Evolutionary conservation across 345 rosid genomes (phyloP).

Genomic region (Arabidopsis thaliana): DNA sequence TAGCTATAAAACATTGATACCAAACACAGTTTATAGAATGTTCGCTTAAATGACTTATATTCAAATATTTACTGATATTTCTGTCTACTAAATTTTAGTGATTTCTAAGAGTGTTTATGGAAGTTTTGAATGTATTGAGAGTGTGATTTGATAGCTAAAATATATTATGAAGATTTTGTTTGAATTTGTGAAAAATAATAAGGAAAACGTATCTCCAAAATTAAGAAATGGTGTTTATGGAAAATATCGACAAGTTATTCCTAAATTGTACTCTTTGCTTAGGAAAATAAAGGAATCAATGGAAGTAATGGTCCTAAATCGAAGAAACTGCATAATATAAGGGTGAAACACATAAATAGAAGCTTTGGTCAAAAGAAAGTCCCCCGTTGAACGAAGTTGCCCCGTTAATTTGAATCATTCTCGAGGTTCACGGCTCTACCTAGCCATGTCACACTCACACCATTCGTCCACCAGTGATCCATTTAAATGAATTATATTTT

Average conservation of each 20-base stretch:
- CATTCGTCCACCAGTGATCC: not conserved
- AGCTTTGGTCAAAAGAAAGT: conserved; percentile 1
- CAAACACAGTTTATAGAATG: not conserved
- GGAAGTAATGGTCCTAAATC: not conserved
- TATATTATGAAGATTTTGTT: not conserved
- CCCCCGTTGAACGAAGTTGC: conserved; percentile 10
- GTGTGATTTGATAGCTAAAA: not conserved
- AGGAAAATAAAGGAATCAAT: no score
- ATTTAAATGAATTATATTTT: not conserved
- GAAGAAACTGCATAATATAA: not conserved
- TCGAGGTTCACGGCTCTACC: not conserved
- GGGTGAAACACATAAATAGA: conserved; percentile 1
- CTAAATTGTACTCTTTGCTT: no score
- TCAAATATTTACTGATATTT: no score
- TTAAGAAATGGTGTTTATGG: not conserved
- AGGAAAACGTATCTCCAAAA: not conserved
- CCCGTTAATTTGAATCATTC: conserved; percentile 30
- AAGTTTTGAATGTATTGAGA: not conserved
- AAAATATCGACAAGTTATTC: not conserved
- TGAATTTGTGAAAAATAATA: not conserved
- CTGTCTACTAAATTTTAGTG: not conserved
- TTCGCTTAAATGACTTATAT: not conserved
- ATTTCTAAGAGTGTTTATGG: not conserved
- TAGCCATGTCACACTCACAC: not conserved
- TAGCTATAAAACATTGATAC: not conserved